A percentile compares a stretch with the other conserved stretches of the same genome.
Conservation (phyloP, 257 asterid species). For the Haberlea rhodopensis region DNA sequence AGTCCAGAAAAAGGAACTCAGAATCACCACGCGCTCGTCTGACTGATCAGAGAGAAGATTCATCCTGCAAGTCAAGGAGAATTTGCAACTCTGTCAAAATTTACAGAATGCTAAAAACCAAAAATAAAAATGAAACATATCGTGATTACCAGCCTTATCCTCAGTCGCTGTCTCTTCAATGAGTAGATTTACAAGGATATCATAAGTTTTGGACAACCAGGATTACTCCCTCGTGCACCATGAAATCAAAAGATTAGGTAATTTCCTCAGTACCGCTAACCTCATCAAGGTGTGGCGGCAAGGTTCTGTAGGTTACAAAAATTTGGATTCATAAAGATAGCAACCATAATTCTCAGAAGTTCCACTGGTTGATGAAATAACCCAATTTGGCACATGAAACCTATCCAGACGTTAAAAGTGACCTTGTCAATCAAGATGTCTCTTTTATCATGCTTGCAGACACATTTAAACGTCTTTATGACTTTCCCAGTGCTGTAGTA, state of each 20-base stretch:
- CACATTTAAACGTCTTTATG: constrained; percentile 43
- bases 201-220: constrained; percentile 41
- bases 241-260: constrained; percentile 49
- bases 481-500: constrained; percentile 48
- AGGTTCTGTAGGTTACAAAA: constrained; percentile 49
- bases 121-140: too few species aligned
- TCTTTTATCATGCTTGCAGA: constrained; percentile 48
- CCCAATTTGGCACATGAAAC: constrained; percentile 51
- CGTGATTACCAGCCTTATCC: background rate
- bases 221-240: constrained; percentile 54
- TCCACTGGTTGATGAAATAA: constrained; percentile 53
- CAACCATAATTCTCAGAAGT: constrained; percentile 46
- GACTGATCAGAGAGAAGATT: background rate
- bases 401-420: constrained; percentile 57
- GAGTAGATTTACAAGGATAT: constrained; percentile 40
- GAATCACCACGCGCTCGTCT: too few species aligned
- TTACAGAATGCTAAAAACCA: background rate
- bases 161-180: constrained; percentile 22
- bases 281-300: constrained; percentile 41
- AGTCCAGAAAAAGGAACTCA: too few species aligned
- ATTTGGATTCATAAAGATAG: constrained; percentile 47
- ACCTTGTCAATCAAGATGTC: constrained; percentile 45
- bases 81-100: background rate
- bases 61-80: constrained; percentile 11
- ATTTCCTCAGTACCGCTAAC: constrained; percentile 44